phyloP scores from a whole-genome alignment of 192 early-diverging fungal species.

The Coemansia sp. region DNA sequence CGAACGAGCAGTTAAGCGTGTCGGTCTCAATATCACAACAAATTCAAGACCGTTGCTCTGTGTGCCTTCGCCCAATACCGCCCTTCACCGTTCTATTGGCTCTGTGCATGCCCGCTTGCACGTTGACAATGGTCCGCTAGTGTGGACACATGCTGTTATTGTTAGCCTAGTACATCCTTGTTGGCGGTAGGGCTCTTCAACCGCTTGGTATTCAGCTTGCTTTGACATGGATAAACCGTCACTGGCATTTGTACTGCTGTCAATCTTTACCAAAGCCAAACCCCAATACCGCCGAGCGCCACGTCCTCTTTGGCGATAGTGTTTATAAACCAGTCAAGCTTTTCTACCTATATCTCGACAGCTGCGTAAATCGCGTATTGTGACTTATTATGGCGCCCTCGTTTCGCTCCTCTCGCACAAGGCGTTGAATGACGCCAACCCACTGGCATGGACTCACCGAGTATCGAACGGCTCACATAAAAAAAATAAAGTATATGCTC shows the following conservation, averaged over 20 bases:
- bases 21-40: not conserved
- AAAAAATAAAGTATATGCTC: no score
- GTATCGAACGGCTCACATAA: no score
- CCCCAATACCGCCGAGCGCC: conserved; percentile 8
- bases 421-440: conserved; percentile 6
- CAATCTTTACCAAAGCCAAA: conserved; percentile 16
- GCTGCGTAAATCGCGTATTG: conserved; percentile 17
- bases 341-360: conserved; percentile 32
- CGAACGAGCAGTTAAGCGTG: not conserved
- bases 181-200: not conserved
- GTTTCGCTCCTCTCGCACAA: conserved; percentile 11
- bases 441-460: not conserved
- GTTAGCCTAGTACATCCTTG: not conserved
- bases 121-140: not conserved
- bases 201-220: not conserved
- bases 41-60: not conserved
- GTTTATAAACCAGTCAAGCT: conserved; percentile 14
- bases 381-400: conserved; percentile 23
- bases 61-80: not conserved
- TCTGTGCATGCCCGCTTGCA: not conserved
- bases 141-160: not conserved
- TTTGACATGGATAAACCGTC: conserved; percentile 27
- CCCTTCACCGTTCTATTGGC: not conserved
- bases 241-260: conserved; percentile 7
- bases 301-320: conserved; percentile 23